A percentile compares a stretch with the other conserved stretches of the same genome.
Conservation (phyloP, 129 eudicot species). For the Scalesia atractyloides region DNA sequence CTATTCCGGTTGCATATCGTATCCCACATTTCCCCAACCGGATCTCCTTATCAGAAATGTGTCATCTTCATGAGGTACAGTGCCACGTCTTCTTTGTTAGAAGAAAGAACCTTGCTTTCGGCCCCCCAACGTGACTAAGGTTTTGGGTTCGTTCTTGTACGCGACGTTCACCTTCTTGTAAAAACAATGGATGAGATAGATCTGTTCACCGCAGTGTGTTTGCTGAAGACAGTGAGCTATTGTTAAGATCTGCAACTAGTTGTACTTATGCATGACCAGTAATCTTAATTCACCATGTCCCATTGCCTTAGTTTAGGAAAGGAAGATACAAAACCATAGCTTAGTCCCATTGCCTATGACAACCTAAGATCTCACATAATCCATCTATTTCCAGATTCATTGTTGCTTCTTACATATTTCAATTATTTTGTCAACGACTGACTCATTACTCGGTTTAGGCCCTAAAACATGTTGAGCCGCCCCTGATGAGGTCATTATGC, state of each 20-base stretch:
- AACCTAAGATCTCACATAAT: constrained; percentile 1
- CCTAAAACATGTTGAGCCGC: background rate
- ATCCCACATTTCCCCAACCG: background rate
- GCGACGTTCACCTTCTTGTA: constrained; percentile 25
- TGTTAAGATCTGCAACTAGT: constrained; percentile 23
- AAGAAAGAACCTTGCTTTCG: background rate
- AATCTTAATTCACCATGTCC: background rate
- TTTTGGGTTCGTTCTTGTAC: background rate
- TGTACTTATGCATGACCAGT: background rate
- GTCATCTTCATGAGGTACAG: constrained; percentile 7
- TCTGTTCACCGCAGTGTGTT: constrained; percentile 61
- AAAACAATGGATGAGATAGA: constrained; percentile 68
- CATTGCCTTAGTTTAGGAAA: too few species aligned
- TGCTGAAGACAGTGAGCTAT: constrained; percentile 62
- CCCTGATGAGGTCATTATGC: constrained; percentile 9
- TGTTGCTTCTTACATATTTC: background rate
- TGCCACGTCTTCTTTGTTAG: background rate
- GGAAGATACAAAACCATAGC: too few species aligned
- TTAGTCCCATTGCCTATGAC: background rate
- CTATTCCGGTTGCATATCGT: background rate
- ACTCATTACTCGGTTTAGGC: background rate
- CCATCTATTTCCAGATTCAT: background rate
- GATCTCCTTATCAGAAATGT: constrained; percentile 16
- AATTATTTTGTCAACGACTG: too few species aligned
- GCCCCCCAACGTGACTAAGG: background rate